Evolutionary conservation across 1,284 basidiomycete genomes (phyloP), one percentile per base, ranked within the genome.

Genomic region (Cutaneotrichosporon sp.): DNA sequence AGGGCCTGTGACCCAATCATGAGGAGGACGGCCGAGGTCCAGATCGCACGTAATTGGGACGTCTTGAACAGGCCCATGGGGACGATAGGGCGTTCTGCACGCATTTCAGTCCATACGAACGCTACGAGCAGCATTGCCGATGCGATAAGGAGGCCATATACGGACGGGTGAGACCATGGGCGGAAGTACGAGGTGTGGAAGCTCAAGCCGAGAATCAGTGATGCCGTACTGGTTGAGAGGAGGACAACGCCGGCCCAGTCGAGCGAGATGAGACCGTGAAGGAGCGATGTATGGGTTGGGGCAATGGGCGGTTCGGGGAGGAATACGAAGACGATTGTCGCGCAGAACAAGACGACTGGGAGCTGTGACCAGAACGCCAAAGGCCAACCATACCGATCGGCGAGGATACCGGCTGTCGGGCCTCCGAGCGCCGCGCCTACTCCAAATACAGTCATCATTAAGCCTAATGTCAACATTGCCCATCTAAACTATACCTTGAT

Each of bases 121-220:
- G 82, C 70, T 2, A 80, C 72, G 16, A 82, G 81, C 47, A 82
- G 86, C 5, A 88, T 64, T 13, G 81, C 75, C 68, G 88, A 87
- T 14, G 83, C 78, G 32, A 82, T 64, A 53, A 94, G 81, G 62
- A 91, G 82, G 11, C 87, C 87, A 78, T 83, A 87, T 56, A 95
- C 87, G 26, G 87, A 72, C 2, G 88, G 86, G 75, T 89, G 82
- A 4, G 86, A 84, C 91, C 91, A 95, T 0, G 87, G 83, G 58
- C 91, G 80, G 69, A 91, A 88, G 77, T 91, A 91, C 0, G 90
- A 88, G 2, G 89, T 88, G 77, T 92, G 91, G 61, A 94, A 83
- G 69, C 87, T 90, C 71, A 93, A 84, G 8, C 87, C 90, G 26
- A 93, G 84, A 38, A 96, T 84, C 62, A 92, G 82, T 60, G 86